Evolutionary conservation across 2,329 filamentous ascomycete species (phyloP), one percentile per base, ranked within the genome.

Genomic region (Paraconiothyrium brasiliense): DNA sequence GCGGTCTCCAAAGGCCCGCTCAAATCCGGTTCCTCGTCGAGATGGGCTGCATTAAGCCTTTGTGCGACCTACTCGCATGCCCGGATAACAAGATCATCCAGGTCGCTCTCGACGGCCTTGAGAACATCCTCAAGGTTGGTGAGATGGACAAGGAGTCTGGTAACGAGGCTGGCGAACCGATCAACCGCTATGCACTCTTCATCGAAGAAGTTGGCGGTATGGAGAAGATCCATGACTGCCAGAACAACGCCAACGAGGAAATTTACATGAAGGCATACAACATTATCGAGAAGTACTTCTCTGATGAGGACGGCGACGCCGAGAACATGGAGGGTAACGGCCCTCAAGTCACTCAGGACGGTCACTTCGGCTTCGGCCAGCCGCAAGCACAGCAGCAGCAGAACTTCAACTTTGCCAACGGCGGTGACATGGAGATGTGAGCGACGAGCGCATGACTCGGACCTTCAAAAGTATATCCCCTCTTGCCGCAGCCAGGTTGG

Each of bases 231-330:
- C 95, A 99, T 83, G 94, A 98, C 73, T 98, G 95, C 88, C 95
- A 99, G 86, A 97, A 96, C 85, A 99, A 99, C 76, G 94, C 94
- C 84, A 99, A 99, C 83, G 95, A 99, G 84, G 95, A 99, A 83
- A 99, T 99, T 73, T 99, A 99, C 87, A 98, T 99, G 94, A 99
- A 99, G 89, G 95, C 95, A 0, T 99, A 98, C 87, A 98, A 97
- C 87, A 99, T 99, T 82, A 99, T 99, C 71, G 95, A 99, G 87
- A 97, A 97, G 85, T 99, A 99, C 87, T 99, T 99, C 85, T 97
- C 94, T 0, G 95, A 99, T 75, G 95, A 99, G 71, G 95, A 98
- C 59, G 95, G 97, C 77, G 87, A 86, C 65, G 88, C 82, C 50
- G 93, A 94, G 67, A 77, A 78, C 73, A 93, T 93, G 70, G 92